Conservation (phyloP, 352 stramenopile genomes). For the Phytophthora pistaciae region DNA sequence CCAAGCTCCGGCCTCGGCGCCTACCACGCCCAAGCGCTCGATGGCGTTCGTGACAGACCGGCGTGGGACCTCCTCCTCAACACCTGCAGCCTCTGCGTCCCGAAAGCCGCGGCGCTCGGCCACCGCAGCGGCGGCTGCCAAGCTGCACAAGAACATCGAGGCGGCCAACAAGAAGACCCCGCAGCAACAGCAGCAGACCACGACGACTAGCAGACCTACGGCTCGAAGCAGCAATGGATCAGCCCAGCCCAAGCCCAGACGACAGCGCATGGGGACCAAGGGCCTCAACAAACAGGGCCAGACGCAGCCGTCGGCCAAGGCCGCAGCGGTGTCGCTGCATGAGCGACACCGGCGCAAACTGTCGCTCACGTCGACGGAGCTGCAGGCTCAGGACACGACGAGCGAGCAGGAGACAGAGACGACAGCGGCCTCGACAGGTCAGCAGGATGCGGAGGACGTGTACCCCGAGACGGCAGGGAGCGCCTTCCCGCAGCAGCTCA, state of each 20-base stretch:
- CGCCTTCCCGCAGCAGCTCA: constrained; percentile 77
- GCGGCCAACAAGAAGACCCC: constrained; percentile 24
- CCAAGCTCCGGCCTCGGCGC: constrained; percentile 1
- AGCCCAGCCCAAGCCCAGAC: constrained; percentile 46
- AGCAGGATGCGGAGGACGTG: constrained; percentile 66
- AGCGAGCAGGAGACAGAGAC: constrained; percentile 9
- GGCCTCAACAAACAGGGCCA: constrained; percentile 27
- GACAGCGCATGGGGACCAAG: constrained; percentile 63
- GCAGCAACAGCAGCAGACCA: constrained; percentile 21
- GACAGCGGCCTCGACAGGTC: constrained; percentile 23
- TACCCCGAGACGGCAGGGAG: constrained; percentile 64
- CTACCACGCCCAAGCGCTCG: constrained; percentile 34
- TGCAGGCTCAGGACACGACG: constrained; percentile 12
- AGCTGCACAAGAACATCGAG: constrained; percentile 38
- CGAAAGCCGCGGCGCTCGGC: constrained; percentile 22
- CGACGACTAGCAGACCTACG: neutral
- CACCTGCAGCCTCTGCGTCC: neutral
- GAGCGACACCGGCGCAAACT: constrained; percentile 46
- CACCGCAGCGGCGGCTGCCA: constrained; percentile 18
- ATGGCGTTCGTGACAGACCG: constrained; percentile 67
- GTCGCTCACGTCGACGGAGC: constrained; percentile 38
- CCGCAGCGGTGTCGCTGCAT: constrained; percentile 22
- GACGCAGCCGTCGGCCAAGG: constrained; percentile 20
- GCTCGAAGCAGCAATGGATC: constrained; percentile 6
- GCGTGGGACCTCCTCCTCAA: constrained; percentile 2